phyloP scores from a whole-genome alignment of 2,329 filamentous ascomycete genomes.

The Paraphoma chrysanthemicola region DNA sequence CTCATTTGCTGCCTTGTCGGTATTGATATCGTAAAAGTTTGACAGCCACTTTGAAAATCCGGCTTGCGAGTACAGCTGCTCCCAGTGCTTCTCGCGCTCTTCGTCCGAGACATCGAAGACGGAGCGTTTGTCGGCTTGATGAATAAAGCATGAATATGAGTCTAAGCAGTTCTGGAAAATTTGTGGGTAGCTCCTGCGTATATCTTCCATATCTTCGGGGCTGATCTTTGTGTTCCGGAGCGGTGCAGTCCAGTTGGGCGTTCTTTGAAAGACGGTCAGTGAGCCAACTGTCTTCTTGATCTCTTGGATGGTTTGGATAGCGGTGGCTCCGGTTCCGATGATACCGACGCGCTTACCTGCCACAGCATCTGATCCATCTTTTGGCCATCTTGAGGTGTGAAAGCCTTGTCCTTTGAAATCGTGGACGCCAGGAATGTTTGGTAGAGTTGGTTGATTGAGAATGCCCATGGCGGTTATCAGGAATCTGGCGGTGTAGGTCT shows the following conservation, averaged over 20 bases:
- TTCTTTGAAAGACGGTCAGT: conserved; percentile 19
- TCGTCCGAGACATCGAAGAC: conserved; percentile 16
- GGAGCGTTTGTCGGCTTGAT: conserved; percentile 15
- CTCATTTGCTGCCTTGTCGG: conserved; percentile 32
- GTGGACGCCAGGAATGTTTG: conserved; percentile 27
- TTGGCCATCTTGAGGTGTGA: conserved; percentile 15
- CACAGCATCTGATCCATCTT: conserved; percentile 2
- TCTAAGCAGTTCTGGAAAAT: conserved; percentile 23
- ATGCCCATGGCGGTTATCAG: conserved; percentile 31
- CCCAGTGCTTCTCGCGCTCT: conserved; percentile 24
- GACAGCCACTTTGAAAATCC: conserved; percentile 25
- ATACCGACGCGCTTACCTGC: conserved; percentile 15
- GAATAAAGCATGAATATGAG: conserved; percentile 24
- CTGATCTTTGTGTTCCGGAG: conserved; percentile 23
- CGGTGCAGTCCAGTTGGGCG: conserved; percentile 25
- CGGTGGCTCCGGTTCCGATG: conserved; percentile 16
- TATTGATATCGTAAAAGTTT: conserved; percentile 26
- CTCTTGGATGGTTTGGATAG: conserved; percentile 16
- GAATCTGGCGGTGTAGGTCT: conserved; percentile 20
- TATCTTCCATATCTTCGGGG: conserved; percentile 20
- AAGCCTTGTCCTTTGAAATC: conserved; percentile 23
- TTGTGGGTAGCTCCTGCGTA: conserved; percentile 16
- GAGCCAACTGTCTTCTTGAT: conserved; percentile 15
- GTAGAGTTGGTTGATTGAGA: conserved; percentile 24
- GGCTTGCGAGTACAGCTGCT: conserved; percentile 23